Conservation (phyloP, 2,329 filamentous ascomycete genomes). For the Ceratocystis alfenasii region DNA sequence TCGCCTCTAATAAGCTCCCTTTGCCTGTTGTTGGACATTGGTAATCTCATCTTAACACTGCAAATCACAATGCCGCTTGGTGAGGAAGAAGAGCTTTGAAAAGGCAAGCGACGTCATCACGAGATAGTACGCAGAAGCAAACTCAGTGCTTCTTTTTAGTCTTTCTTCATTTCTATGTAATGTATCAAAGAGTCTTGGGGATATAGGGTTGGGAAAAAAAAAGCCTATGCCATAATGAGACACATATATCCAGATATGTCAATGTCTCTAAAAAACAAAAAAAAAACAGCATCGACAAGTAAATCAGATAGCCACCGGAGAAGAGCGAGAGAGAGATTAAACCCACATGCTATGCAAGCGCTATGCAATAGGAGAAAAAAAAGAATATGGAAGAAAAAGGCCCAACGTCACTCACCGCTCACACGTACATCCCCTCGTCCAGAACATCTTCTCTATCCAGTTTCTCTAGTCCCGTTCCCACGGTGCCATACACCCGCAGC, state of each 20-base stretch:
- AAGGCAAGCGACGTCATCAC: background rate
- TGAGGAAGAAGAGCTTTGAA: background rate
- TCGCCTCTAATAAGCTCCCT: background rate
- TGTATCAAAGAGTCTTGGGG: background rate
- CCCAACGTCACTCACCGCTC: conserved; percentile 19
- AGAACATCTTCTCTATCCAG: conserved; percentile 44
- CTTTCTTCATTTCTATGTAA: background rate
- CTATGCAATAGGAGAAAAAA: conserved; percentile 17
- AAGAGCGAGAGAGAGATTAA: background rate
- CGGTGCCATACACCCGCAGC: conserved; percentile 62
- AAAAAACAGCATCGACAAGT: background rate
- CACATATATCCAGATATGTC: conserved; percentile 2
- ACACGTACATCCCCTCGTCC: conserved; percentile 36
- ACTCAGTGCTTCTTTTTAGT: background rate
- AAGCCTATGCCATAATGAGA: background rate
- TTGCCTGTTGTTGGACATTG: background rate
- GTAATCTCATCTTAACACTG: conserved; percentile 2
- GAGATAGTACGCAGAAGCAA: background rate
- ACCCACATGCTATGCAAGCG: conserved; percentile 5
- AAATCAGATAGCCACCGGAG: conserved; percentile 1
- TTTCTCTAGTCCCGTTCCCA: conserved; percentile 44
- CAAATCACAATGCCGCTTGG: conserved; percentile 3
- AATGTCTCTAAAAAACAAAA: background rate
- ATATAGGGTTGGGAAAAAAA: background rate
- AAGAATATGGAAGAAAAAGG: conserved; percentile 19